A percentile compares a stretch with the other conserved stretches of the same genome.
phyloP scores from a whole-genome alignment of 768 basidiomycete genomes.

The Xerocomus spinulosus region DNA sequence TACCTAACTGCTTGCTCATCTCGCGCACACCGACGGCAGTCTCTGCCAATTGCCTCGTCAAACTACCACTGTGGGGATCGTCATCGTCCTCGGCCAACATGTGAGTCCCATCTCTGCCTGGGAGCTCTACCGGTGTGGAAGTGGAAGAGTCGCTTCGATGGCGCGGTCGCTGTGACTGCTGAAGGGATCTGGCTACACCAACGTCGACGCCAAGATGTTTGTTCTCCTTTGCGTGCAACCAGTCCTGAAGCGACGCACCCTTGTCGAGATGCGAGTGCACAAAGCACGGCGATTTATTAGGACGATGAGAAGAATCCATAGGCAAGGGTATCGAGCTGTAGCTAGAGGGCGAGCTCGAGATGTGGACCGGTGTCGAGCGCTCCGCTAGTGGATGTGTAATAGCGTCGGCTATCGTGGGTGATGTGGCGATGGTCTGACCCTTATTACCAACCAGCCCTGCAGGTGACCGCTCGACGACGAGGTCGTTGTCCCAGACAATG shows the following conservation, averaged over 20 bases:
- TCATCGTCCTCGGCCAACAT: conserved; percentile 50
- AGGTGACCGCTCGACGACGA: conserved; percentile 34
- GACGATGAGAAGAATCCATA: conserved; percentile 23
- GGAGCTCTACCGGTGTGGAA: conserved; percentile 15
- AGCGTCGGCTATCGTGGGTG: conserved; percentile 17
- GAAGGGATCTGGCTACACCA: conserved; percentile 49
- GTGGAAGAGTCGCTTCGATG: conserved; percentile 4
- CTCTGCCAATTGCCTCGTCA: conserved; percentile 92
- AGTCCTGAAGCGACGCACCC: conserved; percentile 71
- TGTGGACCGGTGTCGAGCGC: conserved; percentile 15
- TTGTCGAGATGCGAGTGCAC: conserved; percentile 90
- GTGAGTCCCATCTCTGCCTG: conserved; percentile 14
- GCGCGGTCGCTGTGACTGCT: conserved; percentile 21
- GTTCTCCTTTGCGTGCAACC: conserved; percentile 45
- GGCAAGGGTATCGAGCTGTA: conserved; percentile 22
- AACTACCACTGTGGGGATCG: conserved; percentile 66
- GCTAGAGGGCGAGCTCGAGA: conserved; percentile 29
- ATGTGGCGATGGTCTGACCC: conserved; percentile 10
- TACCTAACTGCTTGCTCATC: conserved; percentile 98
- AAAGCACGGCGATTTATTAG: conserved; percentile 73
- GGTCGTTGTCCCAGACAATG: conserved; percentile 33
- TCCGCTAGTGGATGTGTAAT: conserved; percentile 14
- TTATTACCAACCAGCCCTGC: conserved; percentile 16
- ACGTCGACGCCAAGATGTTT: conserved; percentile 34
- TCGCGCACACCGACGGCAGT: conserved; percentile 96